Evolutionary conservation across 1,284 basidiomycete genomes (phyloP).

Genomic region (Thecaphora frezii): DNA sequence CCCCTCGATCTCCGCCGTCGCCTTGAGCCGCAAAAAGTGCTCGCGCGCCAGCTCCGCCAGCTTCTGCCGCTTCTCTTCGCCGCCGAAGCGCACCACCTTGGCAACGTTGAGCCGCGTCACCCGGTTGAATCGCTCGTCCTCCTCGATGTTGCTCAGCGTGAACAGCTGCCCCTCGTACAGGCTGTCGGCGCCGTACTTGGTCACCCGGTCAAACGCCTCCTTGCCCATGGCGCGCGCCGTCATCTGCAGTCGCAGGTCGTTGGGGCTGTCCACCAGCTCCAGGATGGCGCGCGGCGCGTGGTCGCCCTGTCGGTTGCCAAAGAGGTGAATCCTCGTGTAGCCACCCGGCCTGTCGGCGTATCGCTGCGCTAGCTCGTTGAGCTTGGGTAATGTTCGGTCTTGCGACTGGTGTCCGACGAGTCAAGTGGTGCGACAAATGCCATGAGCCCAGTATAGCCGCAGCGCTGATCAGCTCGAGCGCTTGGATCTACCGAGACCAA

Average conservation of each 20-base stretch:
- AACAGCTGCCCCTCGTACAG: constrained; percentile 32
- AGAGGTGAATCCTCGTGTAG: constrained; percentile 91
- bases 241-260: constrained; percentile 70
- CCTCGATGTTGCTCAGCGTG: constrained; percentile 29
- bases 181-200: constrained; percentile 31
- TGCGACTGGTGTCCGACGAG: constrained; percentile 13
- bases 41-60: constrained; percentile 36
- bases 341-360: constrained; percentile 85
- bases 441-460: no score
- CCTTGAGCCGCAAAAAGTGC: constrained; percentile 44
- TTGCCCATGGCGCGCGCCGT: constrained; percentile 51
- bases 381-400: constrained; percentile 71
- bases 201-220: constrained; percentile 39
- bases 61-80: constrained; percentile 34
- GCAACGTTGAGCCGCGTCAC: constrained; percentile 47
- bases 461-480: no score
- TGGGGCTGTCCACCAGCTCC: constrained; percentile 89
- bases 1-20: constrained; percentile 38
- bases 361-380: constrained; percentile 75
- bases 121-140: constrained; percentile 39
- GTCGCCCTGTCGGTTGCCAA: constrained; percentile 84
- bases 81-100: constrained; percentile 50
- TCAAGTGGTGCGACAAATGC: no score
- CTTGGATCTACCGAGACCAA: no score
- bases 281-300: constrained; percentile 90